A percentile compares a stretch with the other conserved stretches of the same genome.
These are phyloP conservation scores for Vigna radiata DNA, from an alignment of 306 rosid genomes.

Conservation along the genomic window DNA sequence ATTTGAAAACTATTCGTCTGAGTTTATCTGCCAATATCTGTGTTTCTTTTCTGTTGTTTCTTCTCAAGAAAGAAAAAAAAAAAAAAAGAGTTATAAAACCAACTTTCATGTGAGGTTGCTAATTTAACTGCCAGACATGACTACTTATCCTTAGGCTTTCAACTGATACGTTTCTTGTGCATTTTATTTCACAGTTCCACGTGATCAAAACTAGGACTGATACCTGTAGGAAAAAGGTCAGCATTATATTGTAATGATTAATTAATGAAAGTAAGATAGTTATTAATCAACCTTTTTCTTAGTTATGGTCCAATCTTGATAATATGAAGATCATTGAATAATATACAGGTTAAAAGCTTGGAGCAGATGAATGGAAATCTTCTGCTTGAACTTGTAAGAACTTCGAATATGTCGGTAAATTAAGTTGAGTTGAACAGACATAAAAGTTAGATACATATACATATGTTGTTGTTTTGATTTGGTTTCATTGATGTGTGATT, in stretches of 20 bases:
- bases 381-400: slow-evolving; percentile 62
- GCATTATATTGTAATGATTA: slow-evolving; percentile 7
- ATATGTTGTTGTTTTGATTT: slow-evolving; percentile 13
- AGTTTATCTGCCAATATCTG: neutral
- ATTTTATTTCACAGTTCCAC: slow-evolving; percentile 58
- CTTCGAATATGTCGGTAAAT: neutral
- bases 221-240: slow-evolving; percentile 71
- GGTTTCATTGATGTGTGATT: neutral
- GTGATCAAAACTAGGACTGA: slow-evolving; percentile 66
- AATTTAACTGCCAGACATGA: neutral
- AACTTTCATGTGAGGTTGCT: neutral
- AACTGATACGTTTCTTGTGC: slow-evolving; percentile 29
- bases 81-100: neutral
- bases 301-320: neutral
- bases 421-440: neutral
- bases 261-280: neutral
- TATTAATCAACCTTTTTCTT: neutral
- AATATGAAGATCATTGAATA: neutral
- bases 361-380: slow-evolving; percentile 51
- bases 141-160: neutral
- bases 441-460: neutral
- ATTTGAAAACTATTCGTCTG: neutral
- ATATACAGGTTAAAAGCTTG: slow-evolving; percentile 63
- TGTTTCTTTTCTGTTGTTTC: neutral
- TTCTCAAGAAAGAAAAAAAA: neutral